phyloP scores from a whole-genome alignment of 768 basidiomycete genomes.

The Kwoniella dendrophila region DNA sequence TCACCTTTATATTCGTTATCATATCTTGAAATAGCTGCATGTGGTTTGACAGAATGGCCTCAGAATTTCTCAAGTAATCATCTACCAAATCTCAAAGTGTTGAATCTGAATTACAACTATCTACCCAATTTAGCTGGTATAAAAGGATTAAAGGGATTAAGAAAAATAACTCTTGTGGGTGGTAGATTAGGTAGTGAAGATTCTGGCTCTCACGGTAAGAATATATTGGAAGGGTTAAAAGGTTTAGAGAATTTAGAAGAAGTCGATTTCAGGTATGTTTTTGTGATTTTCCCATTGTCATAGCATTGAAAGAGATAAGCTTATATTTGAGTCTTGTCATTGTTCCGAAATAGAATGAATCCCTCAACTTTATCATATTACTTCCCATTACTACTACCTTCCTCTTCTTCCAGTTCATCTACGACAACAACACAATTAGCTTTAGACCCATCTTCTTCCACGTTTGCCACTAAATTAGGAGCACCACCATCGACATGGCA shows the following conservation, averaged over 20 bases:
- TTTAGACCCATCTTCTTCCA: conserved; percentile 7
- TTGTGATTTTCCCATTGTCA: background rate
- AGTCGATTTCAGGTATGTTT: conserved; percentile 80
- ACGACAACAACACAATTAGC: conserved; percentile 7
- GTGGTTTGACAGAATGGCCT: conserved; percentile 77
- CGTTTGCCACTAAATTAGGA: conserved; percentile 12
- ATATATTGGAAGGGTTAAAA: conserved; percentile 70
- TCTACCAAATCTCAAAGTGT: conserved; percentile 78
- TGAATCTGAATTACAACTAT: conserved; percentile 98
- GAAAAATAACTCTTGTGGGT: conserved; percentile 84
- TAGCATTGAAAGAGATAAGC: background rate
- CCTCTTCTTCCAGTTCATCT: conserved; percentile 41
- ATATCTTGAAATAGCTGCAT: conserved; percentile 89
- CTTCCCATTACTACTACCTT: conserved; percentile 76
- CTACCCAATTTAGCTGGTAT: conserved; percentile 69
- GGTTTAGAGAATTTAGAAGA: conserved; percentile 79
- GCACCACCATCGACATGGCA: conserved; percentile 61
- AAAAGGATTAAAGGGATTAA: conserved; percentile 71
- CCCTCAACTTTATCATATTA: conserved; percentile 97
- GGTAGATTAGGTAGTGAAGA: conserved; percentile 66
- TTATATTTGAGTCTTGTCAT: background rate
- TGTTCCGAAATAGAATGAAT: conserved; percentile 69
- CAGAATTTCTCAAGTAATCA: conserved; percentile 63
- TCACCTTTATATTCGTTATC: conserved; percentile 78
- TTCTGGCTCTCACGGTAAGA: conserved; percentile 60